Base-by-base conservation (phyloP, 768 basidiomycete species). In the Termitomyces sp. region DNA sequence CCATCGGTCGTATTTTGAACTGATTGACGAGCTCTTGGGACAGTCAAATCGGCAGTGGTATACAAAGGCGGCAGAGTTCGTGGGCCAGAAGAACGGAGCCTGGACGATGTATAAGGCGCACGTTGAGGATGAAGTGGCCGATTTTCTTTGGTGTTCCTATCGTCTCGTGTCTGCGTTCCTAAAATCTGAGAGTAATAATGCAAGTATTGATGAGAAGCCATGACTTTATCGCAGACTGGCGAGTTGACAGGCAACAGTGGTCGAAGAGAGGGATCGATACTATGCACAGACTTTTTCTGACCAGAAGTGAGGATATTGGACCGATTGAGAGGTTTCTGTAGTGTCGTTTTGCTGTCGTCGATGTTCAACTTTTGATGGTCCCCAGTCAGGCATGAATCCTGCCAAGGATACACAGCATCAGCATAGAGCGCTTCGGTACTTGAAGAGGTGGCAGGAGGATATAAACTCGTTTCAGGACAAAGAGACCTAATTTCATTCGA, bases 101-200 rank as follows among this genome's bases (percentile, higher is more conserved):
- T 56, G 40, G 33, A 36, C 23, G 38, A 41, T 20, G 35, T 28
- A 54, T 5, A 12, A 20, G 40, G 28, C 14, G 28, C 16, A 53
- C 6, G 14, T 35, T 55, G 53, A 35, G 28, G 23, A 40, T 26
- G 12, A 18, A 36, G 43, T 4, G 23, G 44, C 20, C 33, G 46
- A 23, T 60, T 63, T 41, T 63, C 62, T 43, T 63, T 63, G 3
- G 18, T 18, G 36, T 44, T 51, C 38, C 46, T 30, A n/a, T 60
- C 43, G 38, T 13, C 23, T 47, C 16, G 20, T 41, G 14, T 18
- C 10, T 59, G 58, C 3, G 18, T 55, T n/a, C 16, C 23, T 20
- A n/a, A 20, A 30, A 13, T 46, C 53, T 38, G 50, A 28, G 38
- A 23, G 16, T 56, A 54, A 20, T 52, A 14, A 36, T 14, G 10